Evolutionary conservation across 768 basidiomycete genomes (phyloP).

Genomic region (Boletus reticuloceps): DNA sequence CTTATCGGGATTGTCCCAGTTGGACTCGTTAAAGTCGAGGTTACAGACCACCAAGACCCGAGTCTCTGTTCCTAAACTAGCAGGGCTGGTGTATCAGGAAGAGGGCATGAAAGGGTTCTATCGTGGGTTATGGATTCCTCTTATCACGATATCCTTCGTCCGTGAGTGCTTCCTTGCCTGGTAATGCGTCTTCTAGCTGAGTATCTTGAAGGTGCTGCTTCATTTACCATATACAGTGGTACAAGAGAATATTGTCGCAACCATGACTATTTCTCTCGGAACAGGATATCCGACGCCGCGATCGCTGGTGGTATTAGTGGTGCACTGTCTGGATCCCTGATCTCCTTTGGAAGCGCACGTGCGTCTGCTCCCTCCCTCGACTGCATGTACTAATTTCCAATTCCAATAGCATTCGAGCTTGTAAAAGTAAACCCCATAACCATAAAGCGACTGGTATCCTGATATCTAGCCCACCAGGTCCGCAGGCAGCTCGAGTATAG

Average conservation of each 20-base stretch:
- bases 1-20: constrained; percentile 37
- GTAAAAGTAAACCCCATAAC: constrained; percentile 65
- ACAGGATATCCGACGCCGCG: constrained; percentile 67
- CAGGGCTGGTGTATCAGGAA: constrained; percentile 72
- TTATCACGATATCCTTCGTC: constrained; percentile 94
- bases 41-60: constrained; percentile 80
- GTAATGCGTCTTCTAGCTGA: constrained; percentile 2
- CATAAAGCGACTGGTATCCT: constrained; percentile 1
- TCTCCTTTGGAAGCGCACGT: constrained; percentile 89
- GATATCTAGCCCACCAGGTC: constrained; percentile 48
- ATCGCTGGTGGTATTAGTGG: constrained; percentile 81
- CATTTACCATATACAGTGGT: constrained; percentile 86
- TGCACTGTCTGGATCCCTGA: constrained; percentile 83
- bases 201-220: constrained; percentile 65
- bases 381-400: constrained; percentile 19
- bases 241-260: constrained; percentile 74
- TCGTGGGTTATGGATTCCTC: constrained; percentile 87
- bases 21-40: constrained; percentile 94
- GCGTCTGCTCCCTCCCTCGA: constrained; percentile 35
- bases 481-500: constrained; percentile 90
- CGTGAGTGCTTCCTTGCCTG: constrained; percentile 54
- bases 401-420: constrained; percentile 75
- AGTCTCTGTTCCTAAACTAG: constrained; percentile 70
- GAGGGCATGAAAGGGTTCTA: constrained; percentile 91
- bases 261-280: constrained; percentile 54